phyloP scores from a whole-genome alignment of 768 basidiomycete species.

The Lepiota brunneoincarnata region DNA sequence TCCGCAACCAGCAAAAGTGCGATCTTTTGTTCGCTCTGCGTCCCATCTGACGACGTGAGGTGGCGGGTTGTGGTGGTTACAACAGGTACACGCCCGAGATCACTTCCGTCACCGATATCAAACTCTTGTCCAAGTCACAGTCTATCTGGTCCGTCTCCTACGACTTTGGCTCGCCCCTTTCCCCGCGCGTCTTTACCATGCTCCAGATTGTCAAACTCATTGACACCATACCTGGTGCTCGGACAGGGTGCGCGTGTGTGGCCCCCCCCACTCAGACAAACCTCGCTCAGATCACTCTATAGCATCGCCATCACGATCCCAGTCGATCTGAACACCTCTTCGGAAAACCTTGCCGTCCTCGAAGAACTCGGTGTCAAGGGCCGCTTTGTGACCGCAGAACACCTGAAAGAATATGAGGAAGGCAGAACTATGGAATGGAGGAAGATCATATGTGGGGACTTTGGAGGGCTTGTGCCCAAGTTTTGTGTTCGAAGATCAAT shows the following conservation, averaged over 20 bases:
- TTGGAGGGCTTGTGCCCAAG: conserved; percentile 52
- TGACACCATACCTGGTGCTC: conserved; percentile 14
- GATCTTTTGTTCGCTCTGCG: conserved; percentile 11
- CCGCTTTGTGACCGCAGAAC: conserved; percentile 54
- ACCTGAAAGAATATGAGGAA: conserved; percentile 46
- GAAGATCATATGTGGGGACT: conserved; percentile 55
- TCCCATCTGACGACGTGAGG: neutral
- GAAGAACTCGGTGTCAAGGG: conserved; percentile 57
- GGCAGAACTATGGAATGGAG: conserved; percentile 55
- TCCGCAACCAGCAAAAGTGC: conserved; percentile 54
- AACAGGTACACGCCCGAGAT: conserved; percentile 50
- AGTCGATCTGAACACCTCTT: conserved; percentile 42
- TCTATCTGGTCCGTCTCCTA: conserved; percentile 60
- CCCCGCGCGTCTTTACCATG: conserved; percentile 61
- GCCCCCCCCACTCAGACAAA: neutral
- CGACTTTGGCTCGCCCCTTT: conserved; percentile 53
- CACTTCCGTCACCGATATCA: conserved; percentile 50
- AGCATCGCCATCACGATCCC: conserved; percentile 49
- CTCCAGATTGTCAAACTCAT: conserved; percentile 3
- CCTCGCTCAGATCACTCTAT: neutral
- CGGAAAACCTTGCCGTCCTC: conserved; percentile 44
- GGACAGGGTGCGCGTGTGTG: conserved; percentile 41
- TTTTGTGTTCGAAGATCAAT: conserved; percentile 46
- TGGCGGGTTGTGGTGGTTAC: no score
- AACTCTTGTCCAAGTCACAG: conserved; percentile 49